A percentile compares a stretch with the other conserved stretches of the same genome.
These are phyloP conservation scores for Penicillium olsonii DNA, from an alignment of 2,329 filamentous ascomycete species.

Conservation along the genomic window DNA sequence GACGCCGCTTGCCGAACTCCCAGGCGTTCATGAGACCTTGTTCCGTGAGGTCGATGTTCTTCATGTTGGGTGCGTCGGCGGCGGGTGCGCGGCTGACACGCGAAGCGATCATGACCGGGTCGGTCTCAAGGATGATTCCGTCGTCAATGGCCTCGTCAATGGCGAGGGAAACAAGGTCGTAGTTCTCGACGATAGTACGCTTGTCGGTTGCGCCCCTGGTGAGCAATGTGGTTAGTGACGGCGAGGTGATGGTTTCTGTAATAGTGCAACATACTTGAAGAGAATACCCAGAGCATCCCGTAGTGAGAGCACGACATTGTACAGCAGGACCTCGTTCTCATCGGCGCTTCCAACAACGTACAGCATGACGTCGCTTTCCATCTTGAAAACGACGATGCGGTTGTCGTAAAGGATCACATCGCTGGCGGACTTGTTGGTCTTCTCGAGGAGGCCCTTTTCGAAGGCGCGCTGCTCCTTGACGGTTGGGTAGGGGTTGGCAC, in stretches of 20 bases:
- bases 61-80: slow-evolving; percentile 83
- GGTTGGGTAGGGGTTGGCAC: slow-evolving; percentile 78
- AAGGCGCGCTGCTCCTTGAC: slow-evolving; percentile 94
- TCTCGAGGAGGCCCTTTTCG: slow-evolving; percentile 92
- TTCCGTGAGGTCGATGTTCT: slow-evolving; percentile 93
- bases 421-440: slow-evolving; percentile 91
- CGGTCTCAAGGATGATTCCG: slow-evolving; percentile 95
- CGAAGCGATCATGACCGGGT: slow-evolving; percentile 89
- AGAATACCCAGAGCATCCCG: slow-evolving; percentile 86
- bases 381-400: slow-evolving; percentile 95
- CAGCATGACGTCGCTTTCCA: slow-evolving; percentile 94
- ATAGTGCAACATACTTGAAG: slow-evolving; percentile 69
- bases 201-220: slow-evolving; percentile 91
- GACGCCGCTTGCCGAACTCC: slow-evolving; percentile 87
- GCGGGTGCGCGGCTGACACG: slow-evolving; percentile 88
- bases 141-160: slow-evolving; percentile 96
- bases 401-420: slow-evolving; percentile 99
- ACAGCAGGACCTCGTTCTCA: slow-evolving; percentile 95
- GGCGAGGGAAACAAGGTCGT: slow-evolving; percentile 89
- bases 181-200: slow-evolving; percentile 97
- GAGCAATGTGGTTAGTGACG: slow-evolving; percentile 18
- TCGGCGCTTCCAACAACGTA: slow-evolving; percentile 90
- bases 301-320: slow-evolving; percentile 90
- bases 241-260: not conserved
- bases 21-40: slow-evolving; percentile 93